phyloP scores from a whole-genome alignment of 495 filamentous ascomycete genomes.

The Elaphomyces granulatus region DNA sequence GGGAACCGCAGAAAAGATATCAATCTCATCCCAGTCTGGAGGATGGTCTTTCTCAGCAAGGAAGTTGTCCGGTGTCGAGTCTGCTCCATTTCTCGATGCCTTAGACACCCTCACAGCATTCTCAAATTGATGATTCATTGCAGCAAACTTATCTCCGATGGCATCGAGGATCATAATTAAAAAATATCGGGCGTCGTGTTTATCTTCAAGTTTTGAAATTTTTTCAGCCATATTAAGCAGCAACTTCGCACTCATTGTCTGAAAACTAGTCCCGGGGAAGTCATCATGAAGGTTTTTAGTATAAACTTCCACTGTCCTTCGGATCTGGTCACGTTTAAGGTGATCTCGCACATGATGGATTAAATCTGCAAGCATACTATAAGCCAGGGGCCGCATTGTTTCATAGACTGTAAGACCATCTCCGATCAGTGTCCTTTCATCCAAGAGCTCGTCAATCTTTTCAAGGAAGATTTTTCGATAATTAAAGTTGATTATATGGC shows the following conservation, averaged over 20 bases:
- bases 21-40: constrained; percentile 93
- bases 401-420: constrained; percentile 96
- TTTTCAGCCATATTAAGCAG: constrained; percentile 95
- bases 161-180: constrained; percentile 95
- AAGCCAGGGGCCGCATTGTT: constrained; percentile 87
- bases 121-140: constrained; percentile 90
- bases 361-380: constrained; percentile 95
- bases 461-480: constrained; percentile 89
- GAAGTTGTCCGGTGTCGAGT: constrained; percentile 61
- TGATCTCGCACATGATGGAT: constrained; percentile 93
- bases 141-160: constrained; percentile 93
- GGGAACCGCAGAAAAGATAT: constrained; percentile 91
- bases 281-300: constrained; percentile 92
- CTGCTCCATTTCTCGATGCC: constrained; percentile 48
- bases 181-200: constrained; percentile 86
- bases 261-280: constrained; percentile 95
- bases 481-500: constrained; percentile 99
- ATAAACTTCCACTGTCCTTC: constrained; percentile 90
- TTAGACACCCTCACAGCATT: constrained; percentile 89
- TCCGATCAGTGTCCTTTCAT: constrained; percentile 84
- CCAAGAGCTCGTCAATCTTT: constrained; percentile 89
- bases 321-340: constrained; percentile 73
- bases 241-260: constrained; percentile 98
- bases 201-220: constrained; percentile 82
- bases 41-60: constrained; percentile 64